Base-by-base conservation (phyloP, 495 filamentous ascomycete genomes). In the Aspergillus campestris region DNA sequence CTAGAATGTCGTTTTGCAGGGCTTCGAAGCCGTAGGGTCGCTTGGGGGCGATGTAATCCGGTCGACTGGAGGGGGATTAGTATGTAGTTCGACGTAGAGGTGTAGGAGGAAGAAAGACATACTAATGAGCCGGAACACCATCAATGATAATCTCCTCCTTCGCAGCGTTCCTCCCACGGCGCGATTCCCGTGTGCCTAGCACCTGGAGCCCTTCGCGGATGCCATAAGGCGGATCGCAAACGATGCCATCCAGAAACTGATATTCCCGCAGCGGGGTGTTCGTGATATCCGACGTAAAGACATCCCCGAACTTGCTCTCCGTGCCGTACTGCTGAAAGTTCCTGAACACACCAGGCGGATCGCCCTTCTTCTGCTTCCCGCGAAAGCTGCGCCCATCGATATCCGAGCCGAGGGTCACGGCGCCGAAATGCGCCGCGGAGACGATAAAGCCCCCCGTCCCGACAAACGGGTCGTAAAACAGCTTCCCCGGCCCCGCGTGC, bases 141-240 rank as follows among this genome's bases (percentile, higher is more conserved):
- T 89, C 77, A 40, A 83, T 75, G 18, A 83, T 69, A 3, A 86
- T 73, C 45, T 77, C 77, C 50, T 79, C 72, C 43, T 72, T 73
- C 0, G 71, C 65, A 31, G 18, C 18, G 18, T 24, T 24, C 18
- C 18, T 24, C 18, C 18, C 18, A 24, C 18, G 18, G 18, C 72
- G 70, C 42, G 80, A 86, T 57, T 89, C 81, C 51, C 81, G 78
- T 24, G 73, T 78, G 2, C 92, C 92, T 11, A 99, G 67, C 3
- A 97, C 89, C 56, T 83, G 84, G 41, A 96, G 65, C 0, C 92
- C 92, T 55, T 99, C 92, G 8, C 92, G 78, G 11, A 99, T 87
- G n/a, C 92, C 92, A 58, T 99, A 99, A 0, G 92, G 92, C 11
- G 92, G 92, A 63, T 99, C 92, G 51, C 92, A 96, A n/a, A 96